Percentiles rank a stretch among this genome's conserved stretches.
phyloP scores from a whole-genome alignment of 1,284 basidiomycete species.

The Neolentinus lepideus region DNA sequence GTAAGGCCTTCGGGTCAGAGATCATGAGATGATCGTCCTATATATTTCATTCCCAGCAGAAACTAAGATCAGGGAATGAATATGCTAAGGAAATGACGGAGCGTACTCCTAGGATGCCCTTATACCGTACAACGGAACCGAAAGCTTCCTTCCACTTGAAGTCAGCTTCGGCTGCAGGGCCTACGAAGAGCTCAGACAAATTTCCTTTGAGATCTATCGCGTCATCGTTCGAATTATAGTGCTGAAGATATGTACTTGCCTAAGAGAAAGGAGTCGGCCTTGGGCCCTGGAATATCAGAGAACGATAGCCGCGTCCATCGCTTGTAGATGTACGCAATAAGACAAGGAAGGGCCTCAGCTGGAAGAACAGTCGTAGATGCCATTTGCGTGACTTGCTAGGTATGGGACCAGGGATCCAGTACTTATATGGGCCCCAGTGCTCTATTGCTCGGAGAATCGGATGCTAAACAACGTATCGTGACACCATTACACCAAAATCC shows the following conservation, averaged over 20 bases:
- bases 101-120: neutral
- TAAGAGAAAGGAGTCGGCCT: neutral
- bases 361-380: neutral
- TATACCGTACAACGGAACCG: neutral
- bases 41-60: neutral
- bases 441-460: too few species aligned
- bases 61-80: neutral
- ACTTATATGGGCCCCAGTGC: too few species aligned
- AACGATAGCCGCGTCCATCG: neutral
- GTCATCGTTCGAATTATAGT: neutral
- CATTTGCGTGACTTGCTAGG: too few species aligned
- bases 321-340: neutral
- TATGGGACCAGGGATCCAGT: too few species aligned
- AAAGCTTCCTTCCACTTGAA: neutral
- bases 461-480: too few species aligned
- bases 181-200: neutral
- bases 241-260: neutral
- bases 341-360: neutral
- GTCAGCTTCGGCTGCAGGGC: neutral
- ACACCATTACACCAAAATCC: too few species aligned
- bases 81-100: neutral
- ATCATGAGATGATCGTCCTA: neutral
- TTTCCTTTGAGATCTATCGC: neutral
- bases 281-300: neutral
- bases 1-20: neutral